Evolutionary conservation across 768 basidiomycete species (phyloP), one percentile per base, ranked within the genome.

Genomic region (Grammothele lineata): DNA sequence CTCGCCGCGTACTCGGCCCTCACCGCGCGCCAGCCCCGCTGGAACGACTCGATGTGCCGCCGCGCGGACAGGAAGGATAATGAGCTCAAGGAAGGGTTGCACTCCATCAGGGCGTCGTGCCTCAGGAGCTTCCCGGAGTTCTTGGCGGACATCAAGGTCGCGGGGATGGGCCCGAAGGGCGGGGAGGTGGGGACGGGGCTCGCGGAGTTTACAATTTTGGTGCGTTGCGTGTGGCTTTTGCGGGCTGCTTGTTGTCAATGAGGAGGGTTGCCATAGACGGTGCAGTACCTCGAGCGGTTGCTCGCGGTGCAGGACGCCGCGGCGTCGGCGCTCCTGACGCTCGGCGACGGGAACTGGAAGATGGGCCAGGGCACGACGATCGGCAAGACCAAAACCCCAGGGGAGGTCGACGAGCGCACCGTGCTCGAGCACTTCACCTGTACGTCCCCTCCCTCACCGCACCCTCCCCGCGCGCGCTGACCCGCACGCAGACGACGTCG

Each of bases 261-360:
- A n/a, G n/a, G n/a, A n/a, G n/a, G n/a, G n/a, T n/a, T n/a, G n/a
- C n/a, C 8, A 36, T 54, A 88, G 85, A 82, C 83, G 0, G 73
- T 85, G 15, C 70, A 75, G 34, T 92, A 87, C 58, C 61, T 92
- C 51, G 77, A 85, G 45, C 72, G 76, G 43, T 66, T 92, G 3
- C 85, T 87, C 0, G 77, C 83, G 40, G 85, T 91, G 3, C 74
- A 80, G 45, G 73, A 69, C 15, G 87, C 85, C 1, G 86, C 83
- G 9, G 76, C 76, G 1, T 70, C 85, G 1, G 81, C 83, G 0
- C 67, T 92, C 30, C 61, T 80, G 33, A 77, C 81, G 2, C 75
- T 92, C 1, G 90, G 90, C 0, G 89, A 92, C 50, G 90, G 90
- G 9, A 92, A 92, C 54, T 92, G 90, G 90, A 87, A 80, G 65